Percentiles rank a stretch among this genome's conserved stretches.
Evolutionary conservation across 192 early-diverging fungal species (phyloP).

Genomic region (Chytriomyces sp.): DNA sequence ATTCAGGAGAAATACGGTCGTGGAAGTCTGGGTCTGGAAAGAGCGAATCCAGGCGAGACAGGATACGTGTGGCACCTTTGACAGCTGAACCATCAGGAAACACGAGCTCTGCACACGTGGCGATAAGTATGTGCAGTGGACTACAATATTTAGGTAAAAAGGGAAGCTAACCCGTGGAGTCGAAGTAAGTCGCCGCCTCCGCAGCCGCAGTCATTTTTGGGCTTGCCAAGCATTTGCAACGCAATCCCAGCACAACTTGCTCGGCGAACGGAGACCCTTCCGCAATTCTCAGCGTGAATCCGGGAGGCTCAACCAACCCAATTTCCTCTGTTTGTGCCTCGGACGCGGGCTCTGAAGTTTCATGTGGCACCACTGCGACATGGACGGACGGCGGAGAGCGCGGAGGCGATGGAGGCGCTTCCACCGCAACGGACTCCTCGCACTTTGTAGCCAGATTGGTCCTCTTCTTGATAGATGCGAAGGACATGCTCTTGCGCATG

Average conservation of each 20-base stretch:
- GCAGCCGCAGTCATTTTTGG: neutral
- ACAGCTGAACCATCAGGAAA: neutral
- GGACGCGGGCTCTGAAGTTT: neutral
- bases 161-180: neutral
- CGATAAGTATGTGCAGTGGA: neutral
- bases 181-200: neutral
- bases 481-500: neutral
- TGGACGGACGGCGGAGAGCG: neutral
- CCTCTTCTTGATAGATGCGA: neutral
- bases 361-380: neutral
- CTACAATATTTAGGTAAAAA: neutral
- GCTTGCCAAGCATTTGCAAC: neutral
- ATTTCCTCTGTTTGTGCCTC: neutral
- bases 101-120: neutral
- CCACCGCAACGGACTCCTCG: neutral
- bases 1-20: neutral
- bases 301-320: neutral
- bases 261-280: neutral
- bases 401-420: neutral
- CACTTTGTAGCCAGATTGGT: too few relatives aligned
- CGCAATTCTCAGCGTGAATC: neutral
- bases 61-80: neutral
- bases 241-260: neutral
- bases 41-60: neutral
- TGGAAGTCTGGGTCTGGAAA: neutral